Evolutionary conservation across 306 rosid genomes (phyloP), one percentile per base, ranked within the genome.

Genomic region (Elaeagnus macrophylla): DNA sequence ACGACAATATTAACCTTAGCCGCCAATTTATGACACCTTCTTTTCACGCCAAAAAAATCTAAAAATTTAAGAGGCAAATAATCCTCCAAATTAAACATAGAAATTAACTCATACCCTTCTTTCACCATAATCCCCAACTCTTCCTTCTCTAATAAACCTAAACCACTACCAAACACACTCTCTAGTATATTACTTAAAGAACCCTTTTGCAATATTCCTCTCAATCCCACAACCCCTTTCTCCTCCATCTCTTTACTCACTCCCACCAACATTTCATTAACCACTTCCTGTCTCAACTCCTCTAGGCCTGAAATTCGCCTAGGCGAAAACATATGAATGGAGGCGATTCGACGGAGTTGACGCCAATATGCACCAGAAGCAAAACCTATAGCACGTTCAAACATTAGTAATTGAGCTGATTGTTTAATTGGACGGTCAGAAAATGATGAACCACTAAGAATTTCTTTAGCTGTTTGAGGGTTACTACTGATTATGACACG

Each of bases 351-450:
- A 1, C 97, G 73, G 0, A 90, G 86, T 4, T 74, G 76, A 40
- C 84, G 81, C 97, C 97, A 90, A 14, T 90, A 84, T 1, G 48
- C 41, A 10, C 91, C 95, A 0, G 75, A 72, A 20, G 97, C 94
- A 48, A 90, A 90, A 9, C 97, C 97, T 53, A 90, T 83, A 69
- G 97, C 94, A 0, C 94, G 94, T 67, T 86, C 91, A 8, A 90
- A 90, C 97, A 83, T 83, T 37, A 90, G 84, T 14, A 67, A 40
- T 5, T 70, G 71, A 39, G 97, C 95, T 0, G 95, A 86, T 13
- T 70, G 74, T 65, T 86, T 90, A 1, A 90, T 56, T 0, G 97
- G 97, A 2, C 97, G 95, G 56, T 86, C 86, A 1, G 95, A 66
- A 60, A 90, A 90, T 0, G 91, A 67, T 0, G 83, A 53, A 0